phyloP scores from a whole-genome alignment of 768 basidiomycete genomes.

The Hygrophorus pudorinus region DNA sequence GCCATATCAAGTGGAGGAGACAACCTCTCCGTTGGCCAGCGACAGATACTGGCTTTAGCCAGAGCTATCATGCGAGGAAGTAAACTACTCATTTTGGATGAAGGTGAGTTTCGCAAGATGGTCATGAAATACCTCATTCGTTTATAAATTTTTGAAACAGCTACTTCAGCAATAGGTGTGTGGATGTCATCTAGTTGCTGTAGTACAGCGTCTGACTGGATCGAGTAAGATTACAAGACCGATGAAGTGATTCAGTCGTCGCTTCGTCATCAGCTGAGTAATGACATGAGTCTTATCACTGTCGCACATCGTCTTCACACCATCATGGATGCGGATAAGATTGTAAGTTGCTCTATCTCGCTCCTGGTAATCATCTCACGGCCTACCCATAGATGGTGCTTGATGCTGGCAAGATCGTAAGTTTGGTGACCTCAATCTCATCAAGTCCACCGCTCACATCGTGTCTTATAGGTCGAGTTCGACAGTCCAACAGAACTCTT shows the following conservation, averaged over 20 bases:
- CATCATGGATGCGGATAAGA: conserved; percentile 43
- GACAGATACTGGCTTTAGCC: conserved; percentile 61
- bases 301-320: conserved; percentile 46
- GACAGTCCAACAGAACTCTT: conserved; percentile 44
- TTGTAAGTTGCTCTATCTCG: conserved; percentile 1
- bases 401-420: conserved; percentile 32
- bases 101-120: conserved; percentile 31
- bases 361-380: neutral
- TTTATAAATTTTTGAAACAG: conserved; percentile 26
- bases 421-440: neutral
- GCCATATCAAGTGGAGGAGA: conserved; percentile 42
- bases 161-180: conserved; percentile 40
- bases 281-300: conserved; percentile 14
- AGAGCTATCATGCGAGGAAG: conserved; percentile 50
- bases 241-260: conserved; percentile 37
- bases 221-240: conserved; percentile 40
- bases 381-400: conserved; percentile 26
- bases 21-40: conserved; percentile 70
- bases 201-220: neutral
- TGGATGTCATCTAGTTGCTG: neutral
- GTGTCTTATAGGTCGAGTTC: conserved; percentile 38
- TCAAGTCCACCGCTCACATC: no score
- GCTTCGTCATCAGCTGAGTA: neutral
- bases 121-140: conserved; percentile 21
- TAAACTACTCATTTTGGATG: conserved; percentile 53